These are phyloP conservation scores for Pholiota microspora DNA, from an alignment of 768 basidiomycete genomes.

Conservation along the genomic window DNA sequence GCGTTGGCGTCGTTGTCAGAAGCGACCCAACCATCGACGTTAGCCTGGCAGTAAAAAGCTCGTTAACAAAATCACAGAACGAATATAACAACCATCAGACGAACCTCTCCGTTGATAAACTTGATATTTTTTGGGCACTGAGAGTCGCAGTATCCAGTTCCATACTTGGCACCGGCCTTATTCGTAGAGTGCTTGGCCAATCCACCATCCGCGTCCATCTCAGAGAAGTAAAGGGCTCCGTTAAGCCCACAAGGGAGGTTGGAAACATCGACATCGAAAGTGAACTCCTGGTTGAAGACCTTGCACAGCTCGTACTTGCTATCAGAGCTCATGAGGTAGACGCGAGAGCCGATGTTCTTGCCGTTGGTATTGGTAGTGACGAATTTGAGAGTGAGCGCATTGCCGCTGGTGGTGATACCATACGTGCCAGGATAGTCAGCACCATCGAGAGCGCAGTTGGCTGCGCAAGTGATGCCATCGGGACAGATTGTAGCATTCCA, in stretches of 20 bases:
- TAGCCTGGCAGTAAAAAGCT: constrained; percentile 13
- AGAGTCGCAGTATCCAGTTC: constrained; percentile 34
- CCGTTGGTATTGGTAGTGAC: constrained; percentile 32
- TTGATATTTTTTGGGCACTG: constrained; percentile 57
- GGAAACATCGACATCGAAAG: constrained; percentile 59
- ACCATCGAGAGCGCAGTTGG: constrained; percentile 42
- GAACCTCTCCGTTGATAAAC: constrained; percentile 18
- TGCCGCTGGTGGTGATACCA: constrained; percentile 47
- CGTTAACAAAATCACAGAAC: not conserved
- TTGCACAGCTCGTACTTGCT: constrained; percentile 42
- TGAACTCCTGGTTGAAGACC: constrained; percentile 55
- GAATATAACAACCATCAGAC: not conserved
- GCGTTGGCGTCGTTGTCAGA: constrained; percentile 23
- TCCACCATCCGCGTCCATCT: constrained; percentile 58
- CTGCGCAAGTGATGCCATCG: constrained; percentile 36
- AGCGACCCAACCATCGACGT: constrained; percentile 19
- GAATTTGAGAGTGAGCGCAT: constrained; percentile 47
- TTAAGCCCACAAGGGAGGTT: constrained; percentile 57
- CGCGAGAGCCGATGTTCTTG: constrained; percentile 41
- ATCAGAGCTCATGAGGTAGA: constrained; percentile 50
- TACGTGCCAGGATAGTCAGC: constrained; percentile 49
- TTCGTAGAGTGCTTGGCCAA: constrained; percentile 41
- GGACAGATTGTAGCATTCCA: constrained; percentile 54
- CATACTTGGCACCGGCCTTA: constrained; percentile 50
- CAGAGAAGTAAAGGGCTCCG: constrained; percentile 54